A percentile compares a stretch with the other conserved stretches of the same genome.
Conservation (phyloP, 2,329 filamentous ascomycete genomes). For the Pyrenochaeta sp. region DNA sequence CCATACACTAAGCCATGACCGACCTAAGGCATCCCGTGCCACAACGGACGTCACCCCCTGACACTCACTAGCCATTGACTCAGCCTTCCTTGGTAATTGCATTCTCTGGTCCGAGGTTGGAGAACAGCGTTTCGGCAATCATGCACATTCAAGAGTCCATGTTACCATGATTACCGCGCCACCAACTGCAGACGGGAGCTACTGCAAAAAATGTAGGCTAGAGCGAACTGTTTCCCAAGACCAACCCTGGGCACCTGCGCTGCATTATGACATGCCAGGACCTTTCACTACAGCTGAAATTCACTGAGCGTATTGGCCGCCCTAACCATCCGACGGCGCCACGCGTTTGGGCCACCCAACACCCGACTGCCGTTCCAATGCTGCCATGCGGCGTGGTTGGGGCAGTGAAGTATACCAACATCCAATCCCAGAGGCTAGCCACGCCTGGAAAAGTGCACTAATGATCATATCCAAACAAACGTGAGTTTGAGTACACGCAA, state of each 20-base stretch:
- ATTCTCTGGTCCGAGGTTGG: neutral
- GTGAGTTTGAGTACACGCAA: too few relatives aligned
- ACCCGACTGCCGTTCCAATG: neutral
- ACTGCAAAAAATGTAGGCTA: neutral
- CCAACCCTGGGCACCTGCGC: neutral
- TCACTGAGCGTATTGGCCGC: neutral
- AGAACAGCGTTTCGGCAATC: neutral
- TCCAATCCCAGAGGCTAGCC: too few relatives aligned
- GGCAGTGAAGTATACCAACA: too few relatives aligned
- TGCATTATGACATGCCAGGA: neutral
- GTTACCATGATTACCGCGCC: too few relatives aligned
- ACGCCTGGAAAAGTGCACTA: too few relatives aligned
- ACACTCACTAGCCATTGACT: neutral
- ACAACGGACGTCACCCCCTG: neutral
- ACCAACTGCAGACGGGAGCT: neutral
- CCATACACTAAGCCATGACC: neutral
- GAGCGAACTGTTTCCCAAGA: neutral
- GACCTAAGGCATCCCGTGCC: constrained; percentile 10
- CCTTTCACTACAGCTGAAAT: neutral
- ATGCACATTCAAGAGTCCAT: neutral
- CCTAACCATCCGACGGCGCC: neutral
- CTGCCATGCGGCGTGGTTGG: neutral
- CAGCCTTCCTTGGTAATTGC: constrained; percentile 4
- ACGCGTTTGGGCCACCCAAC: too few relatives aligned
- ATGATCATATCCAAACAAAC: too few relatives aligned